Base-by-base conservation (phyloP, 176 grass and related monocot species). In the Canna indica region DNA sequence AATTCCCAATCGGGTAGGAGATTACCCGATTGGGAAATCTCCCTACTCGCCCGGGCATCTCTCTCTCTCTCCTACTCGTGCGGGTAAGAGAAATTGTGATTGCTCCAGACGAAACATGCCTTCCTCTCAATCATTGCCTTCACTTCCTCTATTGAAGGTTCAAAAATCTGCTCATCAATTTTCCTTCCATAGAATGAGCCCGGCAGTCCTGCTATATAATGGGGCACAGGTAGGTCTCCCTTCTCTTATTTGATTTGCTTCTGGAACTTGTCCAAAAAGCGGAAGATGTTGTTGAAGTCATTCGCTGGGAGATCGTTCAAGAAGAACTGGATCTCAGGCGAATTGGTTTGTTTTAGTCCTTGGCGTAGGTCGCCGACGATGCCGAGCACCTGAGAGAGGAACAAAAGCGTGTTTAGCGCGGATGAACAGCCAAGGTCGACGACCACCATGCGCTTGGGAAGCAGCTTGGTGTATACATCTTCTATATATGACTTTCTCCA, bases 221-320 rank as follows among this genome's bases (percentile, higher is more conserved):
- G 36, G 1, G 71, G 71, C 14, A 44, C 18, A 0, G 20, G 34
- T 14, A 39, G 14, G 5, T 8, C 16, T 4, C 1, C 53, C 10
- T 28, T 60, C 33, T 42, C 54, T 44, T n/a, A 15, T 27, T 57
- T 15, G 4, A 73, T 4, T n/a, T 68, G 25, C 46, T 67, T 34
- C 59, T 54, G 16, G 45, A 76, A 29, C 1, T 2, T 20, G 9
- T 68, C 71, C 44, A 91, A 39, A 0, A 41, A 90, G 11, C 36
- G 80, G 64, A 90, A 86, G 2, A 90, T 7, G 3, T n/a, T 73
- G 29, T 90, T 91, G 68, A 85, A 90, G 25, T 90, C 87, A 1
- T 90, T 90, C 16, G 4, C 60, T 0, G 76, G 77, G 35, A 86
- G 80, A 61, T 90, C 87, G 13, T 90, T 90, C 47, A 83, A 11